Percentiles rank a stretch among this genome's conserved stretches.
Evolutionary conservation across 345 rosid species (phyloP).

Genomic region (Citrus maxima): DNA sequence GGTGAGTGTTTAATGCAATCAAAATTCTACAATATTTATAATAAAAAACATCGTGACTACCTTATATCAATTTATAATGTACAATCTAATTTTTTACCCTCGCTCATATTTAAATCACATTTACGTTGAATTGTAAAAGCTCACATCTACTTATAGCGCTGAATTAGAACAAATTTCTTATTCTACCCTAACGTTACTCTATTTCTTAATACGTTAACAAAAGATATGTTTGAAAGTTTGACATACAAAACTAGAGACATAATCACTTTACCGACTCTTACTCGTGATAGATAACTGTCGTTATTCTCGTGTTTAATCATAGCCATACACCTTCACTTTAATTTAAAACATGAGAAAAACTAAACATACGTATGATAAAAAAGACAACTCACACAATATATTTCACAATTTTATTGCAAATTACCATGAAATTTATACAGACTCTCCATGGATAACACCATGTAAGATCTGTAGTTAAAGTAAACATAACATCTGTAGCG

Average conservation of each 20-base stretch:
- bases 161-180: too few species aligned
- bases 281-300: not conserved
- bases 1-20: too few species aligned
- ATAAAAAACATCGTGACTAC: too few species aligned
- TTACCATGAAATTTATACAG: not conserved
- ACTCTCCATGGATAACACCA: not conserved
- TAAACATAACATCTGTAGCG: not conserved
- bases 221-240: not conserved
- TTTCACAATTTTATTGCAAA: slow-evolving; percentile 12
- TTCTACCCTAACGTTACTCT: too few species aligned
- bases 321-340: not conserved
- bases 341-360: not conserved
- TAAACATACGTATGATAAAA: not conserved
- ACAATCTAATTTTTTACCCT: too few species aligned
- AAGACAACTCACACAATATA: not conserved
- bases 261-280: not conserved
- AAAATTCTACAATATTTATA: too few species aligned
- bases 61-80: too few species aligned
- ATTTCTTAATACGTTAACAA: too few species aligned
- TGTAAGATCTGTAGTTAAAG: not conserved
- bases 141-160: too few species aligned
- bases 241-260: not conserved
- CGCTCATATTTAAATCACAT: too few species aligned
- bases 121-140: too few species aligned
- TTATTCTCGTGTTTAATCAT: not conserved